Base-by-base conservation (phyloP, 768 basidiomycete species). In the Trametes meyenii region DNA sequence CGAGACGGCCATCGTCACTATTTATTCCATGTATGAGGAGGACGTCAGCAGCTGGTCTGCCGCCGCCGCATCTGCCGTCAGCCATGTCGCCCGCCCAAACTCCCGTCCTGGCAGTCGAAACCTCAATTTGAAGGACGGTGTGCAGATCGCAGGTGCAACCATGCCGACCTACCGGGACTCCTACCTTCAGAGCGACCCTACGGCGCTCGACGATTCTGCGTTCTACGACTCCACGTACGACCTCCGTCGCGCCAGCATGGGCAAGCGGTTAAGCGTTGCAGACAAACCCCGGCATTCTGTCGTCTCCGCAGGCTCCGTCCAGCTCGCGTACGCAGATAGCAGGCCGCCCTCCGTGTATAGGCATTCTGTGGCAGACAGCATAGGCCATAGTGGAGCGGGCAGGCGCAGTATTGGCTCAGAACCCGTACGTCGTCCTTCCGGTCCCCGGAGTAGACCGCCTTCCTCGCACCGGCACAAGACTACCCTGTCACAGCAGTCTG, bases 1-100 rank as follows among this genome's bases (percentile, higher is more conserved):
- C 13, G 90, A 90, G 67, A 85, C 88, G 50, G 85, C 90, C 13
- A 89, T 93, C 70, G 85, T 88, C 71, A 86, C 89, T 55, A 93
- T 94, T 58, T 94, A 92, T 72, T 91, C 89, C 50, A 92, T 92
- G 91, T 94, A 94, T 72, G 85, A 85, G 55, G 86, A 87, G 71
- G 83, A 86, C 59, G 69, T 76, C 53, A 72, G 77, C 53, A 82
- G 81, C 77, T 86, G 83, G 81, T 69, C 77, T 71, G 69, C 74
- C 67, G 72, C 62, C 55, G 60, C 76, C 60, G 62, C 55, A 48
- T 50, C 58, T 23, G 52, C 45, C 60, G 61, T 66, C 52, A 64
- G 58, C 65, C 70, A 58, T 44, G 60, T 53, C 68, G 61, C 57
- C 42, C 57, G 49, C 39, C 57, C 49, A 13, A 49, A 59, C 49